These are phyloP conservation scores for Syzygium grande DNA, from an alignment of 345 rosid species.

Conservation along the genomic window DNA sequence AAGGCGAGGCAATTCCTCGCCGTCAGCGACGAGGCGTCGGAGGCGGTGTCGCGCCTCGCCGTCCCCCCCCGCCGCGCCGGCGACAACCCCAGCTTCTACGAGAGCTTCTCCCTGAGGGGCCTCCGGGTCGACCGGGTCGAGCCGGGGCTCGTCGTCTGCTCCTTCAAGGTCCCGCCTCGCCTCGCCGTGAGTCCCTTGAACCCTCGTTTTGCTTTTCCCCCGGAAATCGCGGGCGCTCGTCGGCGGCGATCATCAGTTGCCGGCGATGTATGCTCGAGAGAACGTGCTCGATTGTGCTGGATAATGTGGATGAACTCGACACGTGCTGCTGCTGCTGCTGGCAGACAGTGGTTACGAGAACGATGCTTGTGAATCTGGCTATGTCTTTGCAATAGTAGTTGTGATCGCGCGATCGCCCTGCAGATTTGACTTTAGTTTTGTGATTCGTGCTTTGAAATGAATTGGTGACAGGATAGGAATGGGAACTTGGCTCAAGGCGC, in stretches of 20 bases:
- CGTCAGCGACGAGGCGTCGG: slow-evolving; percentile 35
- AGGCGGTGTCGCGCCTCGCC: slow-evolving; percentile 33
- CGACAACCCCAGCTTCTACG: slow-evolving; percentile 44
- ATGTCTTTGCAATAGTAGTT: neutral
- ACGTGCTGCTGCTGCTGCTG: neutral
- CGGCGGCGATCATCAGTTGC: neutral
- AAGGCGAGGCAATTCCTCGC: slow-evolving; percentile 37
- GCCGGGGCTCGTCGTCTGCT: slow-evolving; percentile 58
- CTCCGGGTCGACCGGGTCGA: slow-evolving; percentile 72
- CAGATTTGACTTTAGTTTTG: neutral
- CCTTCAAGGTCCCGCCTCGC: slow-evolving; percentile 83
- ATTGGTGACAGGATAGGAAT: slow-evolving; percentile 45
- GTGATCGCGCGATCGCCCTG: neutral
- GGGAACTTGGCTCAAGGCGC: slow-evolving; percentile 78
- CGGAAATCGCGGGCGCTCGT: neutral
- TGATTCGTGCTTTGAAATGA: neutral
- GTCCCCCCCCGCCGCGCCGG: slow-evolving; percentile 29
- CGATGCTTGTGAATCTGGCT: neutral
- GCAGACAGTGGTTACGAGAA: neutral
- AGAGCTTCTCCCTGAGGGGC: slow-evolving; percentile 54
- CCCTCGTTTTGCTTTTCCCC: neutral
- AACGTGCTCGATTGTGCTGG: neutral
- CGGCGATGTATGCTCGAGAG: neutral
- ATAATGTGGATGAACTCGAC: neutral
- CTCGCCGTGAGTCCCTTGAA: slow-evolving; percentile 39